A percentile compares a stretch with the other conserved stretches of the same genome.
These are phyloP conservation scores for Emmonsiellopsis sp. DNA, from an alignment of 2,329 filamentous ascomycete species.

Conservation along the genomic window DNA sequence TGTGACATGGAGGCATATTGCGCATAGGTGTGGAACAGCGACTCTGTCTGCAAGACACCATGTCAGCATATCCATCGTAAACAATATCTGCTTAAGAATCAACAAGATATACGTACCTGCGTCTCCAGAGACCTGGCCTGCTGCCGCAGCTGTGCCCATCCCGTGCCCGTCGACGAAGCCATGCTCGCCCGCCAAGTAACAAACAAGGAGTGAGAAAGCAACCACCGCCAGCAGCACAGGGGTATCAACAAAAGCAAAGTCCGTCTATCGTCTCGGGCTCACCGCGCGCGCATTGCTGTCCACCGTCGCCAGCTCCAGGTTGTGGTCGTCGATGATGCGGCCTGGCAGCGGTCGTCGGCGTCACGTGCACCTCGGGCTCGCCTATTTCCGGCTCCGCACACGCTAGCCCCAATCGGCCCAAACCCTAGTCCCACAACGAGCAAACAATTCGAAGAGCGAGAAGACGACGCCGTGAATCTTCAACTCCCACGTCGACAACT, in stretches of 20 bases:
- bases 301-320: background rate
- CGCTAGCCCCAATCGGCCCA: slow-evolving; percentile 18
- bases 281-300: background rate
- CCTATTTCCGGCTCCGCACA: slow-evolving; percentile 21
- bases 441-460: slow-evolving; percentile 14
- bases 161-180: slow-evolving; percentile 49
- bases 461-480: slow-evolving; percentile 29
- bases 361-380: slow-evolving; percentile 15
- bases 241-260: background rate
- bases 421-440: slow-evolving; percentile 38
- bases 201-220: too few relatives aligned
- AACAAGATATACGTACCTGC: slow-evolving; percentile 51
- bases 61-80: slow-evolving; percentile 8
- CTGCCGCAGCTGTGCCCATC: slow-evolving; percentile 91
- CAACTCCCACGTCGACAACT: slow-evolving; percentile 38
- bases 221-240: background rate
- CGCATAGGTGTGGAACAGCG: slow-evolving; percentile 61
- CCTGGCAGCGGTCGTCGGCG: background rate
- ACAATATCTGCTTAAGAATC: background rate
- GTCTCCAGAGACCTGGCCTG: slow-evolving; percentile 82
- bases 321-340: background rate
- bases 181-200: slow-evolving; percentile 26
- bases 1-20: slow-evolving; percentile 76
- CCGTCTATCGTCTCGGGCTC: background rate
- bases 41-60: slow-evolving; percentile 58